phyloP scores from a whole-genome alignment of 768 basidiomycete genomes.

The Hericium rajendrae region DNA sequence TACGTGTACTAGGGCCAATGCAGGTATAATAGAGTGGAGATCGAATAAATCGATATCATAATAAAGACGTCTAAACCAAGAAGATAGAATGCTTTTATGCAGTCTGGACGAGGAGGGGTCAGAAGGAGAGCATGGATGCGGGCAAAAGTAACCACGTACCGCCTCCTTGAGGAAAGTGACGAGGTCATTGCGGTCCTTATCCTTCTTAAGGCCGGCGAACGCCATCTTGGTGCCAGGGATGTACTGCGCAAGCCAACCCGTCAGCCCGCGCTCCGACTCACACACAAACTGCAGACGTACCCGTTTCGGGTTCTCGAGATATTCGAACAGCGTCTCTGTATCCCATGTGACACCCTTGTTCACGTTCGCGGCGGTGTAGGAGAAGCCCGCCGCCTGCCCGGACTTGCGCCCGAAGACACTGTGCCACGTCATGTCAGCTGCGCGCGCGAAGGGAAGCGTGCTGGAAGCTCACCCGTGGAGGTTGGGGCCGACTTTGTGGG shows the following conservation, averaged over 20 bases:
- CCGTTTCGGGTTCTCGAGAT: conserved; percentile 97
- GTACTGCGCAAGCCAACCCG: conserved; percentile 39
- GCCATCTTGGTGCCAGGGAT: conserved; percentile 99
- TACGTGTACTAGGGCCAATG: conserved; percentile 26
- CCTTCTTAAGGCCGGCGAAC: conserved; percentile 97
- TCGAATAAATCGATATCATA: background rate
- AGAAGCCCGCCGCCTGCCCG: conserved; percentile 77
- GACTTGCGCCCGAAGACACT: conserved; percentile 81
- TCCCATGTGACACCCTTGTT: conserved; percentile 89
- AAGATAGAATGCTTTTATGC: conserved; percentile 14
- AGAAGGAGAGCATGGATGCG: background rate
- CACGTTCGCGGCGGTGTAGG: conserved; percentile 90
- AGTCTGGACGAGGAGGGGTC: conserved; percentile 11
- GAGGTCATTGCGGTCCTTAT: conserved; percentile 93
- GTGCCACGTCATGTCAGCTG: conserved; percentile 4
- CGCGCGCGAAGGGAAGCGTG: background rate
- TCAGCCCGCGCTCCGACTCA: background rate
- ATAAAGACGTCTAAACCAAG: conserved; percentile 9
- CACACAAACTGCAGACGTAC: conserved; percentile 29
- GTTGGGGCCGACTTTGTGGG: conserved; percentile 91
- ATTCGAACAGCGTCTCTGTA: conserved; percentile 87
- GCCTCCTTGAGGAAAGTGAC: conserved; percentile 73
- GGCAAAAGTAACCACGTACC: conserved; percentile 31
- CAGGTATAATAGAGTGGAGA: conserved; percentile 15
- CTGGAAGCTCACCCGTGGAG: conserved; percentile 65